Base-by-base conservation (phyloP, 2,329 filamentous ascomycete genomes). In the Blumeriella jaapii region DNA sequence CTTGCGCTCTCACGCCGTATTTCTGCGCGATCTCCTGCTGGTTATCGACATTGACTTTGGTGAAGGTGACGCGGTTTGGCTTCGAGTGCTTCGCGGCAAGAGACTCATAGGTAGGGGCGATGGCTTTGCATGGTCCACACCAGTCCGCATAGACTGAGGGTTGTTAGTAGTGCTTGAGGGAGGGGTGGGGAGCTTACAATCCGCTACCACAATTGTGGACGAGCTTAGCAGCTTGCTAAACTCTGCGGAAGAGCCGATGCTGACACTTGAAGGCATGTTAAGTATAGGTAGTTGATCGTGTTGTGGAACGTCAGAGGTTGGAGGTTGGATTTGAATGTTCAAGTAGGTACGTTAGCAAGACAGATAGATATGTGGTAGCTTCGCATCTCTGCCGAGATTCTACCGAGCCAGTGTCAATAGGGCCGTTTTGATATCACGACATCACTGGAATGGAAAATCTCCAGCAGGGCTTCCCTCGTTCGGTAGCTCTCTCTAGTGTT, bases 91-190 rank as follows among this genome's bases (percentile, higher is more conserved):
- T 81, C 40, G 70, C 68, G 30, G 86, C 74, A 39, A 96, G 77
- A 51, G 79, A 75, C 55, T 94, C 84, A 60, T 93, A 96, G 38
- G 82, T 74, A 13, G 89, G 89, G 31, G 83, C 83, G 47, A 96
- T 93, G 56, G 80, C 74, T 63, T 93, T 93, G 72, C 87, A 95
- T 54, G 89, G 86, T 38, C 80, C 82, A 59, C 86, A 96, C 83
- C 85, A 94, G 62, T 93, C 82, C 59, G 89, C 89, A 56, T 91
- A 93, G 69, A 95, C 85, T 93, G 51, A 31, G 50, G 24, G 25
- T 34, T 40, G 47, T 56, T 55, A 59, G 50, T 19, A 46, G 34
- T 47, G 47, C 30, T 39, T 40, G 31, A 27, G 26, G 29, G 27
- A 18, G 48, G 36, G 36, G 51, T 41, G 47, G 30, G 31, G 40